Base-by-base conservation (phyloP, 768 basidiomycete genomes). In the Lyophyllum decastes region DNA sequence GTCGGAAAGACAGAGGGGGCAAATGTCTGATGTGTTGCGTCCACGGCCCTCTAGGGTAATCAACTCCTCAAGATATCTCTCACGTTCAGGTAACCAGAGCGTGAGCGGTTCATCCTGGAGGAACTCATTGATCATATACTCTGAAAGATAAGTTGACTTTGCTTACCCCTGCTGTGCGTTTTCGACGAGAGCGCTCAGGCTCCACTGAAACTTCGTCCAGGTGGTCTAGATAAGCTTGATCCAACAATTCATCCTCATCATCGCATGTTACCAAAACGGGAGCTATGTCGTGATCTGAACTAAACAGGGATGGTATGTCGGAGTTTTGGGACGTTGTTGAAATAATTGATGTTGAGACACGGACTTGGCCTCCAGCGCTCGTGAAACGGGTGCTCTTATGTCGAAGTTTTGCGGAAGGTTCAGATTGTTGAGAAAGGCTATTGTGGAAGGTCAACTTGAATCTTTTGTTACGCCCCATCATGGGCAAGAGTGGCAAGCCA, bases 11-110 rank as follows among this genome's bases (percentile, higher is more conserved):
- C 58, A 54, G 7, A 1, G 19, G 16, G 34, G 38, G 14, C 58
- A 54, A n/a, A 17, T 44, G 14, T 35, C 17, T 4, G 22, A 35
- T 26, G 35, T 14, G 30, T 14, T 2, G 4, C 12, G 44, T 17
- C 61, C 61, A 25, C 44, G 46, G 4, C 61, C 58, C 16, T 60
- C 61, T 19, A 55, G 62, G 25, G 54, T 54, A 12, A 63, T 50
- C 33, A 61, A 16, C 47, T 63, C 62, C 40, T 58, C 53, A 11
- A 63, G 30, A n/a, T 27, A 63, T 25, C 3, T 27, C n/a, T 63
- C 53, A 27, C 59, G 52, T 10, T 60, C 40, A 12, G 21, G 14
- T 26, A 54, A 16, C 55, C 51, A 61, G 14, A 45, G 14, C 30
- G 9, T 9, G 47, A 61, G 22, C 19, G 60, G 60, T 24, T 61